Evolutionary conservation across 148 eudicot genomes (phyloP).

Genomic region (Fallopia convolvulus): DNA sequence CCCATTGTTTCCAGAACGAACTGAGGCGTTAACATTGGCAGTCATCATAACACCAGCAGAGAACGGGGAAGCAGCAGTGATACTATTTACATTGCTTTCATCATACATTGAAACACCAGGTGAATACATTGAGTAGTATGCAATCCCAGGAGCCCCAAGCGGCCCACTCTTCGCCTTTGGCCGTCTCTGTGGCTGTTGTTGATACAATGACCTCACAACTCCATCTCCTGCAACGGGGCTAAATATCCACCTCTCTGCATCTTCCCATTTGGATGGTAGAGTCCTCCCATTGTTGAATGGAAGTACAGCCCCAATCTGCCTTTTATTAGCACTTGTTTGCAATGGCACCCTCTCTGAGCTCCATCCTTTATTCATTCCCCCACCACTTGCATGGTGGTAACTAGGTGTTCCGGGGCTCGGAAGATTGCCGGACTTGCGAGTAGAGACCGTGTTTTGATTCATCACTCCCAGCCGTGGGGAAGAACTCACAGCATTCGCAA

Average conservation of each 20-base stretch:
- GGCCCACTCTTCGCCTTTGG: conserved; percentile 97
- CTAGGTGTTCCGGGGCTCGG: conserved; percentile 86
- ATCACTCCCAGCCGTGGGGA: conserved; percentile 59
- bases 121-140: conserved; percentile 55
- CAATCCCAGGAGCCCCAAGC: conserved; percentile 71
- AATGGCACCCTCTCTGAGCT: conserved; percentile 84
- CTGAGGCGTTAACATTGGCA: conserved; percentile 47
- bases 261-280: conserved; percentile 97
- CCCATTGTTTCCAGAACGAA: conserved; percentile 22
- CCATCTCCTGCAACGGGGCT: conserved; percentile 74
- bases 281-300: conserved; percentile 59
- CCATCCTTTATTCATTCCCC: conserved; percentile 65
- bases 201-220: conserved; percentile 35
- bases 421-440: conserved; percentile 37
- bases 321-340: conserved; percentile 37
- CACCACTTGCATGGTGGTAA: conserved; percentile 36
- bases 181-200: conserved; percentile 47
- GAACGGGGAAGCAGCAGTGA: conserved; percentile 54
- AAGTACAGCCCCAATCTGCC: conserved; percentile 33
- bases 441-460: conserved; percentile 40
- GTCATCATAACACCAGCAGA: conserved; percentile 46
- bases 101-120: conserved; percentile 54
- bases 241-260: conserved; percentile 96
- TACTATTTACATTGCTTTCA: conserved; percentile 34
- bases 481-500: conserved; percentile 31